Evolutionary conservation across 129 eudicot genomes (phyloP), one percentile per base, ranked within the genome.

Genomic region (Chrysanthemum makinoi): DNA sequence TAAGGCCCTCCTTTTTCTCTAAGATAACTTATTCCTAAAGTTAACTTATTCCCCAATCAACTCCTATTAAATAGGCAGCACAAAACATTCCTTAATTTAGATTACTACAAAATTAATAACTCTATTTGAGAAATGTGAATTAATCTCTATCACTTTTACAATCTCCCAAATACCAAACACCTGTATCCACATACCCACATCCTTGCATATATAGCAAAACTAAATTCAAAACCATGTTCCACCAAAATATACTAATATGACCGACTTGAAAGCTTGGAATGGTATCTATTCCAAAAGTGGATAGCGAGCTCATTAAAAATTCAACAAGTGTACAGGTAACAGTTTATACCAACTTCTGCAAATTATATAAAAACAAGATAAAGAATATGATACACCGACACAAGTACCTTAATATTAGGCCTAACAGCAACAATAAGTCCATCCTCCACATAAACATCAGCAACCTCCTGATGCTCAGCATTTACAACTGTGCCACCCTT

Each of bases 401-500:
- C 2, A 46, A 65, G 52, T 83, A 93, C 99, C 96, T 75, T 83
- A 68, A 95, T 84, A 68, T 86, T 83, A 18, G 85, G 91, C 65
- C 82, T 72, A 56, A 95, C 99, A 46, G 86, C 85, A 78, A 84
- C 75, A 82, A 95, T 86, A 48, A 88, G 35, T 3, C 99, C 99
- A 84, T 95, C 88, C 72, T 90, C 94, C 8, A 95, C 83, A 78
- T 90, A 95, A 26, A 95, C 99, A 90, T 95, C 99, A 66, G 99
- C 91, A 83, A 78, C 52, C 75, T 87, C 82, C 69, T 79, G 87
- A 88, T 81, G 91, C 35, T 87, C 90, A 82, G 99, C 94, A 84
- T 95, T 95, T 77, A 95, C 97, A 68, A 95, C 97, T 17, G 89
- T 95, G 28, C 99, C 99, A 18, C 99, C 99, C 78, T 83, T 88